Evolutionary conservation across 768 basidiomycete genomes (phyloP), one percentile per base, ranked within the genome.

Genomic region (Clathrus columnatus): DNA sequence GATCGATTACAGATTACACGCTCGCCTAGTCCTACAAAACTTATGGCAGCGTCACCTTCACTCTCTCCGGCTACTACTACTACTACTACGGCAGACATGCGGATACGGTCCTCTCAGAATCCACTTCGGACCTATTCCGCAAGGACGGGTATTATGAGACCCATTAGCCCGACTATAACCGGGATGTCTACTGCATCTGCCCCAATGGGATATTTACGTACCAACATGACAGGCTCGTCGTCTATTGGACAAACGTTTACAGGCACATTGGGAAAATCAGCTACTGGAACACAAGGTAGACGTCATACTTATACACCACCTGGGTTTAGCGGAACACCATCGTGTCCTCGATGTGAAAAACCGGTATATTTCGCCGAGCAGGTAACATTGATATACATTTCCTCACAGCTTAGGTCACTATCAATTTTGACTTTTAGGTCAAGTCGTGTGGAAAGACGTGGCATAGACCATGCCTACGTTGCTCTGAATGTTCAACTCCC

Each of bases 341-440:
- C 64, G 18, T 92, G 89, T 61, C 80, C 83, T 7, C 75, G 76
- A 54, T 92, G 89, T 60, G 73, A 72, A 32, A 82, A 85, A 75
- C 83, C 76, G 50, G 89, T 92, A 8, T 92, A 87, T 70, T 91
- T 91, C 63, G 88, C 89, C 14, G 88, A 91, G 66, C 87, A 88
- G 77, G 87, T 82, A 46, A 18, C 62, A 59, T 43, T 5, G 20
- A 28, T 24, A 4, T n/a, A 20, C 24, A 10, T 21, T 23, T n/a
- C 20, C 27, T 11, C 3, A 26, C 48, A 7, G 30, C 30, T 28
- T 7, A 41, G 20, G 6, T 42, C 5, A 28, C 24, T 26, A 21
- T 17, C n/a, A 11, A 11, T 32, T 21, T 1, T 11, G 18, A 30
- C 36, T 10, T 30, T 45, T 59, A 88, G 87, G 81, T 87, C 56